phyloP scores from a whole-genome alignment of 345 rosid genomes.

The Acer negundo region DNA sequence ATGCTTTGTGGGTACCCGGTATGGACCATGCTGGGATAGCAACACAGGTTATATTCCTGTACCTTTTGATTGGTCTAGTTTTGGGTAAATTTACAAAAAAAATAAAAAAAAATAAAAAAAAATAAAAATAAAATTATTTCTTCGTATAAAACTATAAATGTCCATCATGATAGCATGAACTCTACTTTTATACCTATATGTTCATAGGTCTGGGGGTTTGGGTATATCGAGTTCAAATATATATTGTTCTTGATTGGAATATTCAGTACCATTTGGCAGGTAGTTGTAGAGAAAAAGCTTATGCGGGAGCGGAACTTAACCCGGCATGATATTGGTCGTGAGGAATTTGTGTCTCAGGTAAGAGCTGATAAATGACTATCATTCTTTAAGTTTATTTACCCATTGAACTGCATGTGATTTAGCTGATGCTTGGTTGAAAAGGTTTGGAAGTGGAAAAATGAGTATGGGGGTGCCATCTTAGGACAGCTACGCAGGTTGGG shows the following conservation, averaged over 20 bases:
- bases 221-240: not conserved
- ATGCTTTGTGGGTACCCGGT: constrained; percentile 95
- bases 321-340: constrained; percentile 95
- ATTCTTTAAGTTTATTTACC: not conserved
- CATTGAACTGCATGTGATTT: constrained; percentile 4
- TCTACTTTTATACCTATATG: not conserved
- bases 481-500: constrained; percentile 75
- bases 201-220: not conserved
- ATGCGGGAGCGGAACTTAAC: constrained; percentile 77
- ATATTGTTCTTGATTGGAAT: constrained; percentile 16
- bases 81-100: not conserved
- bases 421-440: constrained; percentile 30
- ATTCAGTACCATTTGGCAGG: constrained; percentile 44
- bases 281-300: constrained; percentile 88
- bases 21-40: constrained; percentile 99
- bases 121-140: not conserved
- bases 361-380: constrained; percentile 25
- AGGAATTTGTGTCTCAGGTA: constrained; percentile 78
- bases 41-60: constrained; percentile 65
- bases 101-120: not conserved
- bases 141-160: not conserved
- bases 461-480: constrained; percentile 78
- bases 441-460: constrained; percentile 96
- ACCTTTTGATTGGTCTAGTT: not conserved
- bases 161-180: not conserved